Evolutionary conservation across 257 asterid genomes (phyloP).

Genomic region (Nicotiana paniculata): DNA sequence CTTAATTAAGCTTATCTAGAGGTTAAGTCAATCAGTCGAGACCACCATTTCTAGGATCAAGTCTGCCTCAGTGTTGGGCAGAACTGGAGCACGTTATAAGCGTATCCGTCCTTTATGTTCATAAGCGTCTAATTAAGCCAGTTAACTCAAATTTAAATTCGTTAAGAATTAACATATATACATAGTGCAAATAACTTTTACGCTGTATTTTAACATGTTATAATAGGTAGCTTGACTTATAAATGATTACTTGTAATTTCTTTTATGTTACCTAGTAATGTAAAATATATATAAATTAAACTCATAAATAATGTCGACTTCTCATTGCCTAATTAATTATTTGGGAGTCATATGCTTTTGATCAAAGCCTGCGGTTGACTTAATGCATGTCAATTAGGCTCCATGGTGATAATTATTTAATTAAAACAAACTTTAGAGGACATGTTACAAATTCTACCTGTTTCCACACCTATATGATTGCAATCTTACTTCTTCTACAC

Average conservation of each 20-base stretch:
- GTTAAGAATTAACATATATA: neutral
- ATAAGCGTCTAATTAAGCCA: neutral
- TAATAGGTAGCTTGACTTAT: neutral
- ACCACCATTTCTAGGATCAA: constrained; percentile 11
- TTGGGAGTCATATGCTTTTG: neutral
- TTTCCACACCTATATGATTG: neutral
- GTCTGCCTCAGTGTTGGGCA: constrained; percentile 2
- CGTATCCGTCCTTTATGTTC: neutral
- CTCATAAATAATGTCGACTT: neutral
- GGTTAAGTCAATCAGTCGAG: constrained; percentile 15
- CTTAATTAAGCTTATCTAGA: neutral
- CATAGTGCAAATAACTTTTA: too few relatives aligned
- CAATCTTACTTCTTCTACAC: neutral
- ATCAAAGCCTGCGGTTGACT: neutral
- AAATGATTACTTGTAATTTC: neutral
- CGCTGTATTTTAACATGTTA: neutral
- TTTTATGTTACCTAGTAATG: neutral
- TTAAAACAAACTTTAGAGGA: neutral
- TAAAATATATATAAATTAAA: neutral
- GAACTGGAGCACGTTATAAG: neutral
- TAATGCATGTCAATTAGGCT: neutral
- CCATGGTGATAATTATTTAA: neutral
- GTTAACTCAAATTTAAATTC: neutral
- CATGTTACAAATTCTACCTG: neutral
- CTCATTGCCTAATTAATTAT: neutral